Base-by-base conservation (phyloP, 1,139 yeast genomes). In the Hyphopichia pseudoburtonii region DNA sequence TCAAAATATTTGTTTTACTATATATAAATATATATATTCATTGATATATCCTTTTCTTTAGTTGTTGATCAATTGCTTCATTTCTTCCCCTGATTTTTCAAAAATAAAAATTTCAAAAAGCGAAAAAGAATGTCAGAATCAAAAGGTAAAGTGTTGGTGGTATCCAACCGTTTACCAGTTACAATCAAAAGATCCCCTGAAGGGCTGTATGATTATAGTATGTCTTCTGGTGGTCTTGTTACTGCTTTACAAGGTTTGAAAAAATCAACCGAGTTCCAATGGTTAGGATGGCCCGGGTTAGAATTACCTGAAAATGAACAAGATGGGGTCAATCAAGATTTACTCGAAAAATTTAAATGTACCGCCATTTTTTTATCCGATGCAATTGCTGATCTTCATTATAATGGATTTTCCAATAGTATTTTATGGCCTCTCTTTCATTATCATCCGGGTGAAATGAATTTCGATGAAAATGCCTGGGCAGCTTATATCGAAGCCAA, bases 391-490 rank as follows among this genome's bases (percentile, higher is more conserved):
- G 98, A 92, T 52, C 72, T 92, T 50, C 97, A 92, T 65, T 94
- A 94, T 66, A 94, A 94, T 60, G 98, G 98, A 32, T 94, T 94
- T 61, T 81, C 90, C 42, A 94, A 92, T 62, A 73, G 80, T 24
- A 94, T 94, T 45, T 69, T 94, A 46, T 94, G 99, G 99, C 99
- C 99, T 1, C 66, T 94, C 44, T 94, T 94, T 68, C 99, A 94
- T 61, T 94, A 94, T 63, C 98, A 94, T 57, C 98, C 99, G 0
- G 98, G 98, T 44, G 99, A 94, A 64, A 94, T 94, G 86, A 89
- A 87, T 58, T 94, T 94, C 57, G 98, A 94, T 60, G 98, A 94
- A 60, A 81, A 81, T 45, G 96, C 97, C 3, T 94, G 98, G 98
- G 92, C 92, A 35, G 97, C 97, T 2, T 94, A 94, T 60, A 86